Evolutionary conservation across 164 flowering plant species (phyloP).

Genomic region (Paratinospora sagittata): DNA sequence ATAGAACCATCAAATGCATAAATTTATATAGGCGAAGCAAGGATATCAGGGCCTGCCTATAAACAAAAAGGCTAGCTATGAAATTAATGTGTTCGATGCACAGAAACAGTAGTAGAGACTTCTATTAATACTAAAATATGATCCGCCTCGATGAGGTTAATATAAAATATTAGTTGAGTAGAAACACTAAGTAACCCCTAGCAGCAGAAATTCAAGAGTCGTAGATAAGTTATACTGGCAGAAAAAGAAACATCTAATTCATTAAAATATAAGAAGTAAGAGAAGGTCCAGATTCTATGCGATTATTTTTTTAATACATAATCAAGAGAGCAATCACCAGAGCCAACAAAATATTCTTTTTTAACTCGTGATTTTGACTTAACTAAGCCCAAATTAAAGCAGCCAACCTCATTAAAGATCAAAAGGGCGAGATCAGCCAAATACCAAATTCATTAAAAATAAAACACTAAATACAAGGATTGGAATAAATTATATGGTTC

Average conservation of each 20-base stretch:
- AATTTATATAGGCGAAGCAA: constrained; percentile 37
- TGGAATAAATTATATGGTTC: not conserved
- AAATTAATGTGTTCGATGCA: constrained; percentile 63
- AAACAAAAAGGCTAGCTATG: too few relatives aligned
- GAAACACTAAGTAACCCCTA: constrained; percentile 22
- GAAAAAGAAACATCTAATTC: constrained; percentile 42
- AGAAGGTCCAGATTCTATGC: constrained; percentile 33
- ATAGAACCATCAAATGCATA: constrained; percentile 70
- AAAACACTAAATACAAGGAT: not conserved
- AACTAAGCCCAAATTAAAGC: constrained; percentile 9
- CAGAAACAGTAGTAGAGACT: constrained; percentile 51
- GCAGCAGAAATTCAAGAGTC: constrained; percentile 28
- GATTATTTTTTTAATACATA: not conserved
- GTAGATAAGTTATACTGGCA: constrained; percentile 12
- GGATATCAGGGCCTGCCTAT: constrained; percentile 30
- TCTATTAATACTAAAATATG: constrained; percentile 38
- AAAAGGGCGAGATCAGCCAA: constrained; percentile 17
- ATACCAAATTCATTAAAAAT: constrained; percentile 4
- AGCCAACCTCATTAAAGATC: constrained; percentile 36
- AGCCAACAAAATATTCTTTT: constrained; percentile 24
- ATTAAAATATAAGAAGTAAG: constrained; percentile 13
- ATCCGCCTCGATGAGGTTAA: constrained; percentile 29
- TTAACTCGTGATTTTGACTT: constrained; percentile 21
- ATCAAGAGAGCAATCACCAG: constrained; percentile 29
- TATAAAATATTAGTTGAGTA: constrained; percentile 9